Percentiles rank a stretch among this genome's conserved stretches.
phyloP scores from a whole-genome alignment of 2,329 filamentous ascomycete genomes.

The Xylaria sp. region DNA sequence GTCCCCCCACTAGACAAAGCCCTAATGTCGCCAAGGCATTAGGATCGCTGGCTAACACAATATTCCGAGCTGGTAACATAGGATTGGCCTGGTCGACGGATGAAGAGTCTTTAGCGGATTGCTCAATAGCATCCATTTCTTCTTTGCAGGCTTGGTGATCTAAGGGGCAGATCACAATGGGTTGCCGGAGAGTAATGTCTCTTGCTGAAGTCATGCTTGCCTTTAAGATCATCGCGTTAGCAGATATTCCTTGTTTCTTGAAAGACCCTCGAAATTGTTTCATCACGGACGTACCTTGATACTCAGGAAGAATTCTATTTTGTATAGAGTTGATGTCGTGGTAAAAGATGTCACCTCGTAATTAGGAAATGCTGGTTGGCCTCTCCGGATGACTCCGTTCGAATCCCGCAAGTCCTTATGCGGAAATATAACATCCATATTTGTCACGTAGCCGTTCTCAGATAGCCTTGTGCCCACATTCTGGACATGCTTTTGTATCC shows the following conservation, averaged over 20 bases:
- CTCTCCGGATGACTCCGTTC: constrained; percentile 87
- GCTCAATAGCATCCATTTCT: constrained; percentile 98
- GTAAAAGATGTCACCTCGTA: constrained; percentile 93
- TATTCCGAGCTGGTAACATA: constrained; percentile 86
- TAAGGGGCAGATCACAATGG: constrained; percentile 94
- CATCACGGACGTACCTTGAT: constrained; percentile 77
- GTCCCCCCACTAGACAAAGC: constrained; percentile 70
- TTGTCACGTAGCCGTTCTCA: constrained; percentile 91
- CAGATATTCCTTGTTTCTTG: neutral
- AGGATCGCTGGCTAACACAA: constrained; percentile 81
- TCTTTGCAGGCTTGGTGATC: constrained; percentile 97
- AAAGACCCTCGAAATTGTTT: neutral
- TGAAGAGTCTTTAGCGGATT: constrained; percentile 91
- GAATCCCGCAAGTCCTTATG: constrained; percentile 86
- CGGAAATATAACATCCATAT: constrained; percentile 90
- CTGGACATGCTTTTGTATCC: constrained; percentile 85
- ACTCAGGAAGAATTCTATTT: constrained; percentile 95
- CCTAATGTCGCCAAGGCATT: constrained; percentile 71
- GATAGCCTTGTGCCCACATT: constrained; percentile 85
- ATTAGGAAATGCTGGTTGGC: constrained; percentile 87
- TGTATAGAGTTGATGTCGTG: constrained; percentile 92
- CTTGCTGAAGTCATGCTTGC: constrained; percentile 87
- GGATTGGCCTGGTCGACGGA: constrained; percentile 90
- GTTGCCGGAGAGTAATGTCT: constrained; percentile 89
- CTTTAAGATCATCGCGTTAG: constrained; percentile 58